phyloP scores from a whole-genome alignment of 495 filamentous ascomycete species.

The Podospora fimiseda region DNA sequence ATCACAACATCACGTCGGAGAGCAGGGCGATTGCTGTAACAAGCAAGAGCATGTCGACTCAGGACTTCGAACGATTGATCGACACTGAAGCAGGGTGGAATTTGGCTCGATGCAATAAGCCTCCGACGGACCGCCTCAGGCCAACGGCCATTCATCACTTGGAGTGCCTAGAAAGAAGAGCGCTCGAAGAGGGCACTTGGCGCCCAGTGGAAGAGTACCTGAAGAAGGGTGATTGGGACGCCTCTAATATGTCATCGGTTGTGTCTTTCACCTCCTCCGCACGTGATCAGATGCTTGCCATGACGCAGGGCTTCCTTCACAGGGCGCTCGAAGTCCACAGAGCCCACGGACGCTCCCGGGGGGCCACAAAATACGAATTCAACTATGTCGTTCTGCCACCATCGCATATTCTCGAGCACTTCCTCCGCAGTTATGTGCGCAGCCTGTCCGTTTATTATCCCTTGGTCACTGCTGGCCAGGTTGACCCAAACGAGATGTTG shows the following conservation, averaged over 20 bases:
- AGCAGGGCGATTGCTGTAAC: conserved; percentile 16
- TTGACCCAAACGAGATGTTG: conserved; percentile 57
- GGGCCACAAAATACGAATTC: conserved; percentile 36
- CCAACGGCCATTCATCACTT: conserved; percentile 53
- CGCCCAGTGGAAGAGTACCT: conserved; percentile 36
- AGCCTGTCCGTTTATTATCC: conserved; percentile 54
- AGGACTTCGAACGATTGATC: conserved; percentile 47
- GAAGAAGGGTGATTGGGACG: conserved; percentile 28
- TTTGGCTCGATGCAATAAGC: conserved; percentile 50
- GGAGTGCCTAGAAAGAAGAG: conserved; percentile 51
- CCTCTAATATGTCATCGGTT: conserved; percentile 38
- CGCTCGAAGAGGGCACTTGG: conserved; percentile 47
- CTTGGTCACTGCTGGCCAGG: conserved; percentile 41
- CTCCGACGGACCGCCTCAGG: conserved; percentile 46
- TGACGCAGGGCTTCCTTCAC: conserved; percentile 57
- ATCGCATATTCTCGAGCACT: conserved; percentile 52
- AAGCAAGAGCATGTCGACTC: conserved; percentile 26
- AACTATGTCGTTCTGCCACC: conserved; percentile 55
- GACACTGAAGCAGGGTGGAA: conserved; percentile 52
- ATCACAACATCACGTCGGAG: conserved; percentile 27
- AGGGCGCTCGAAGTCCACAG: conserved; percentile 56
- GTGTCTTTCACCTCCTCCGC: conserved; percentile 44
- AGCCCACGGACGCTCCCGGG: conserved; percentile 26
- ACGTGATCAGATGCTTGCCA: conserved; percentile 57
- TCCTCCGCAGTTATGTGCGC: conserved; percentile 53